Evolutionary conservation across 257 asterid species (phyloP).

Genomic region (Solanum dulcamara): DNA sequence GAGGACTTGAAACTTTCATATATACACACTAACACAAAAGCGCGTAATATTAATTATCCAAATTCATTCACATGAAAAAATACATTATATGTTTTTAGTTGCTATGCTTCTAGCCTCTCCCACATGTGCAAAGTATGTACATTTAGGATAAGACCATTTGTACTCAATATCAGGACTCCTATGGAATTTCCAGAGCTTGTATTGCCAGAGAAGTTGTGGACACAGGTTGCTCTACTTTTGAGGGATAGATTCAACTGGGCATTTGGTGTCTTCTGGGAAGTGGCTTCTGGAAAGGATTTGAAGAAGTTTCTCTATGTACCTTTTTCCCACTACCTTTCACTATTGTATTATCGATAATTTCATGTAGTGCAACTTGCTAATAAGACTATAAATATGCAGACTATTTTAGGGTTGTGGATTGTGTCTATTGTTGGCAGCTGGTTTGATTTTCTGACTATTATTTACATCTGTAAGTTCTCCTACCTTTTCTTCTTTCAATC

Average conservation of each 20-base stretch:
- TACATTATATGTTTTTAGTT: not conserved
- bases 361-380: not conserved
- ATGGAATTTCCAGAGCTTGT: conserved; percentile 41
- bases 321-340: not conserved
- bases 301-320: conserved; percentile 54
- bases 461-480: conserved; percentile 54
- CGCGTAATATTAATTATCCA: not conserved
- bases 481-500: not conserved
- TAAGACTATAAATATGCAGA: conserved; percentile 22
- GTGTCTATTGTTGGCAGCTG: conserved; percentile 66
- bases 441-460: conserved; percentile 75
- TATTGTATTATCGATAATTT: not conserved
- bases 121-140: not conserved
- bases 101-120: not conserved
- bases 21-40: no score
- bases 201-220: conserved; percentile 58
- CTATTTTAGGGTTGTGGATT: conserved; percentile 43
- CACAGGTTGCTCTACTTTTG: conserved; percentile 33
- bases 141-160: not conserved
- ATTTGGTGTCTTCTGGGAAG: conserved; percentile 29
- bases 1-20: not conserved
- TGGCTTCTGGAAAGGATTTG: conserved; percentile 68
- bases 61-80: not conserved
- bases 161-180: conserved; percentile 35
- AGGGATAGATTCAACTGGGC: conserved; percentile 51